Conservation (phyloP, 495 filamentous ascomycete genomes). For the Penicillium tannophilum region DNA sequence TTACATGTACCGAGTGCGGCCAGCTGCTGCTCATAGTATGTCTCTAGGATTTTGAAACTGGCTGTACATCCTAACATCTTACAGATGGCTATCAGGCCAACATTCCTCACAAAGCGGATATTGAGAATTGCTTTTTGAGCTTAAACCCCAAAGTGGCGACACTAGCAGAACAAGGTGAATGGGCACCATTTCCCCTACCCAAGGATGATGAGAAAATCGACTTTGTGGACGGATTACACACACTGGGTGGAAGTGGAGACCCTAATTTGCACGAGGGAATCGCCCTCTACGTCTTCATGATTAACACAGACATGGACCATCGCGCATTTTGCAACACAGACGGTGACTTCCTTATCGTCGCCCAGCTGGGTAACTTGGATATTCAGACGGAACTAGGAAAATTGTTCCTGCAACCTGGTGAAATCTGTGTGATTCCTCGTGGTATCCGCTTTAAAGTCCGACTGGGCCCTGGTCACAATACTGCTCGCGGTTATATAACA, state of each 20-base stretch:
- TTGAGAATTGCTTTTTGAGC: constrained; percentile 38
- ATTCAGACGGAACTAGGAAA: constrained; percentile 46
- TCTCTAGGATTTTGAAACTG: constrained; percentile 20
- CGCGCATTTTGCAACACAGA: constrained; percentile 44
- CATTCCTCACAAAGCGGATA: not conserved
- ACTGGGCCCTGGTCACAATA: constrained; percentile 21
- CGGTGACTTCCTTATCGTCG: constrained; percentile 45
- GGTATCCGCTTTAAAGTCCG: constrained; percentile 38
- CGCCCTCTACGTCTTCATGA: constrained; percentile 19
- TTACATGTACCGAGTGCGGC: constrained; percentile 45
- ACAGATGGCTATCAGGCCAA: not conserved
- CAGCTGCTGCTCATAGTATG: constrained; percentile 44
- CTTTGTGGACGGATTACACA: constrained; percentile 44
- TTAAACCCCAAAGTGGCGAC: constrained; percentile 42
- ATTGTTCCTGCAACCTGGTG: constrained; percentile 44
- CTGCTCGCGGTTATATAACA: constrained; percentile 42
- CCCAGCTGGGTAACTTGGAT: constrained; percentile 43
- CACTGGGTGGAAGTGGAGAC: constrained; percentile 39
- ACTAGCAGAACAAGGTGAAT: constrained; percentile 42
- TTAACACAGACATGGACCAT: constrained; percentile 23
- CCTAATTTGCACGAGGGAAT: constrained; percentile 18
- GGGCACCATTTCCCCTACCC: constrained; percentile 45
- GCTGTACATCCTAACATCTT: not conserved
- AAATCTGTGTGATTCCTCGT: constrained; percentile 45
- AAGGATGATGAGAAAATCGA: constrained; percentile 37